phyloP scores from a whole-genome alignment of 306 rosid species.

The Castanospermum australe region DNA sequence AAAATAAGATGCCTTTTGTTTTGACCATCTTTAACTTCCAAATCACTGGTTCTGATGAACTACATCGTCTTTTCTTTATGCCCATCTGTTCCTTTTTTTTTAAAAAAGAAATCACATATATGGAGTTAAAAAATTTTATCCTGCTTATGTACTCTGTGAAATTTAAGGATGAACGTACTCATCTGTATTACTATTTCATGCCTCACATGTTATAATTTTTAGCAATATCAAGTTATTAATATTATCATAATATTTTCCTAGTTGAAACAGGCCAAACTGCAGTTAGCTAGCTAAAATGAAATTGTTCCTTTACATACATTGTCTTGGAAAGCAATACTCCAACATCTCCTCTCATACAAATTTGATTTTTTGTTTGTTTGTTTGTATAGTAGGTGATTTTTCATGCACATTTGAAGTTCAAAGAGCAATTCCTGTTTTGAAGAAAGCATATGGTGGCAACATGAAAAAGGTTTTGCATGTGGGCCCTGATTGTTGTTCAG shows the following conservation, averaged over 20 bases:
- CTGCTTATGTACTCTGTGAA: background rate
- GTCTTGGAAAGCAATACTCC: background rate
- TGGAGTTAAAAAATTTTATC: background rate
- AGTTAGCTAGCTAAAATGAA: background rate
- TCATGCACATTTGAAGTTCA: slow-evolving; percentile 78
- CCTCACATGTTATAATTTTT: background rate
- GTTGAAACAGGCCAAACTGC: background rate
- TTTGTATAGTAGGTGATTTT: slow-evolving; percentile 59
- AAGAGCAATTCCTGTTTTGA: slow-evolving; percentile 66
- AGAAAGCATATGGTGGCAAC: slow-evolving; percentile 69
- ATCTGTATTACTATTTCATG: background rate
- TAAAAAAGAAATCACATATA: too few relatives aligned
- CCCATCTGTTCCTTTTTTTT: too few relatives aligned
- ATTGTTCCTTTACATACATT: background rate
- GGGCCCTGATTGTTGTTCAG: slow-evolving; percentile 87
- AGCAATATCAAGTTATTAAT: background rate
- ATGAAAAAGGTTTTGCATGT: slow-evolving; percentile 80
- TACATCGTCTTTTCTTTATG: too few relatives aligned
- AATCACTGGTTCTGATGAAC: too few relatives aligned
- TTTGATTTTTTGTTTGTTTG: too few relatives aligned
- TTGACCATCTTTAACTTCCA: background rate
- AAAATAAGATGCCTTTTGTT: background rate
- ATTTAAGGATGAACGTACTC: background rate
- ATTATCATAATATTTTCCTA: background rate
- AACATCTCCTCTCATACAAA: background rate